Evolutionary conservation across 345 rosid species (phyloP), one percentile per base, ranked within the genome.

Genomic region (Moricandia arvensis): DNA sequence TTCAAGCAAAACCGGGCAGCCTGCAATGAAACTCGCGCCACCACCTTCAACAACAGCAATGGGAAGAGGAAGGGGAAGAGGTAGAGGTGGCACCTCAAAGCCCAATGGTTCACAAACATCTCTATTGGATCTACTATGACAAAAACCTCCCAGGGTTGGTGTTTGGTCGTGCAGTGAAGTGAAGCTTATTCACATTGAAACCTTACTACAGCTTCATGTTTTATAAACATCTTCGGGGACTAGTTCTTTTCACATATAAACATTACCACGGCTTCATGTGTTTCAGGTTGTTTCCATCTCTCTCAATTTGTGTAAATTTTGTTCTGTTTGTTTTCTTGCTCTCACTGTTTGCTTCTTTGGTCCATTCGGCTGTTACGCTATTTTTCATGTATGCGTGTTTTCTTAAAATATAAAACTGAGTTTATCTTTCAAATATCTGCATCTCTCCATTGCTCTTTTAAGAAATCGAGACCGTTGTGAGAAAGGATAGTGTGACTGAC

Each of bases 31-130:
- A 82, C 94, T 95, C 45, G 94, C 99, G 51, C 97, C 97, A 1
- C 99, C 99, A 4, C 99, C 99, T 16, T 84, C 80, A 47, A 65
- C 80, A 47, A 65, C 81, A 70, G 88, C 87, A 17, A 90, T 85
- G 63, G 94, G 92, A 59, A 84, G 93, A 80, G 98, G 98, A 59
- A 82, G 96, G 78, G 93, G 95, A 11, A 80, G 86, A 60, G 91
- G 85, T 69, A 80, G 85, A 67, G 88, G 88, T 3, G 70, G 73
- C 55, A 68, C 72, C 51, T 74, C 89, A 65, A 85, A 84, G 61
- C 37, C 88, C 43, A 82, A 34, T 63, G 80, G 83, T 9, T 69
- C 80, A 68, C 96, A 90, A 33, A 90, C 97, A 7, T 80, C 93
- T 35, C 83, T 95, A 37, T 57, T 92, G 81, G 97, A 95, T 80